These are phyloP conservation scores for Globisporangium splendens DNA, from an alignment of 352 stramenopile species.

Conservation along the genomic window DNA sequence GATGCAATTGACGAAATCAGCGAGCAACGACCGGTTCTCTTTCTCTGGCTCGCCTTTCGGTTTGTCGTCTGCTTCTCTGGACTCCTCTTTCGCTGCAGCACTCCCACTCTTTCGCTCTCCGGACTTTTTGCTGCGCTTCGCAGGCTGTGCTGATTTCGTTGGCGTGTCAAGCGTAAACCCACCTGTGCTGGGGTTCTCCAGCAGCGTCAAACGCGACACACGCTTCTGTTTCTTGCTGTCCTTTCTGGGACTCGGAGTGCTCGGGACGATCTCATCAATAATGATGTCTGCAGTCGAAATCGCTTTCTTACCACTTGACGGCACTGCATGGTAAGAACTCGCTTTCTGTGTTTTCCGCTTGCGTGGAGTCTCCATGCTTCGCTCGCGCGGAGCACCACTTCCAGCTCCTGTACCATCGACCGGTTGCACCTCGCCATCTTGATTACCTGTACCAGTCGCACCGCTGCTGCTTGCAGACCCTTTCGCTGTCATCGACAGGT, in stretches of 20 bases:
- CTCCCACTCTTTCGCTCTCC: not conserved
- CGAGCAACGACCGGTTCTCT: slow-evolving; percentile 8
- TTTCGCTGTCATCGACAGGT: slow-evolving; percentile 4
- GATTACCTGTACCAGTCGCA: not conserved
- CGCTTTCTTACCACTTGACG: not conserved
- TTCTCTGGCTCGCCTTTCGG: not conserved
- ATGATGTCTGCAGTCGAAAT: not conserved
- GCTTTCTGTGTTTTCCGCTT: not conserved
- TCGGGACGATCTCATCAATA: not conserved
- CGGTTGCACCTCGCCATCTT: not conserved
- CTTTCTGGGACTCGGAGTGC: not conserved
- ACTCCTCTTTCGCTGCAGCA: not conserved
- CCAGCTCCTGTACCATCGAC: too few relatives aligned
- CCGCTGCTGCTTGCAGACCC: not conserved
- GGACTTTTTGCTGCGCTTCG: slow-evolving; percentile 23
- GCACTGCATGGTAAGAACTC: not conserved
- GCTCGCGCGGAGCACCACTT: not conserved
- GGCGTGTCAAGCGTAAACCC: slow-evolving; percentile 37
- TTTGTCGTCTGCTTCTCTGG: not conserved
- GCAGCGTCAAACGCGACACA: slow-evolving; percentile 23
- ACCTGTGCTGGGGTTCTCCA: slow-evolving; percentile 29
- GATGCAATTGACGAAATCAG: slow-evolving; percentile 9
- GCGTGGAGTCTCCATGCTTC: not conserved
- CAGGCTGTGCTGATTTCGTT: slow-evolving; percentile 28
- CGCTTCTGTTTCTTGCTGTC: slow-evolving; percentile 27